These are phyloP conservation scores for Scedosporium boydii DNA, from an alignment of 2,329 filamentous ascomycete species.

Conservation along the genomic window DNA sequence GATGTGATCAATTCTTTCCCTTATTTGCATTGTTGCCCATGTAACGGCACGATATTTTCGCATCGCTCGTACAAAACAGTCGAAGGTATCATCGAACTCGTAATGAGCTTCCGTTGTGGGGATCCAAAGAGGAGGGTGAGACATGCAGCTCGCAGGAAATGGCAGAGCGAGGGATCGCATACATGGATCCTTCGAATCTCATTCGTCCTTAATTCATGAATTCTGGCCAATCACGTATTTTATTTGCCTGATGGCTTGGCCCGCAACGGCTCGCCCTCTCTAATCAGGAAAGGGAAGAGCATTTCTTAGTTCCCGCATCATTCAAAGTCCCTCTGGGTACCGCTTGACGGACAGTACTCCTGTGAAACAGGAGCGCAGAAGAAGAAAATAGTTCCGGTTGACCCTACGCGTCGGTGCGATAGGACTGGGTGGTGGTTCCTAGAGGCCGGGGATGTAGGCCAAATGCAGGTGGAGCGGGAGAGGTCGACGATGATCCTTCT, in stretches of 20 bases:
- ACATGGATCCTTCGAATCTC: neutral
- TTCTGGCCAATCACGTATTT: conserved; percentile 4
- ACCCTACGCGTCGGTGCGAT: neutral
- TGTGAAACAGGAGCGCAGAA: neutral
- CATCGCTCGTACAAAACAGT: neutral
- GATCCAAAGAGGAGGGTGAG: neutral
- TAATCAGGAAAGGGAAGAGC: neutral
- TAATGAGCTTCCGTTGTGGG: neutral
- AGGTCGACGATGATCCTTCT: neutral
- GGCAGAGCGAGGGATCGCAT: neutral
- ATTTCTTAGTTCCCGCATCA: neutral
- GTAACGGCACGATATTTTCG: neutral
- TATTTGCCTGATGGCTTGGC: neutral
- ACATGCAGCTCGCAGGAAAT: conserved; percentile 1
- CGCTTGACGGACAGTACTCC: neutral
- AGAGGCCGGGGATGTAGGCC: neutral
- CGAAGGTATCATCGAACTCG: too few relatives aligned
- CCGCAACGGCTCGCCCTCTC: neutral
- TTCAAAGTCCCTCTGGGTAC: neutral
- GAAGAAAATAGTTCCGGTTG: neutral
- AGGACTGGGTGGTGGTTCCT: neutral
- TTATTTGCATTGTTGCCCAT: too few relatives aligned
- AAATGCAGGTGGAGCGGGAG: neutral
- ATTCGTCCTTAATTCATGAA: neutral
- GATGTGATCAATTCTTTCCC: too few relatives aligned